Conservation (phyloP, 2,329 filamentous ascomycete species). For the Xylariales sp. region DNA sequence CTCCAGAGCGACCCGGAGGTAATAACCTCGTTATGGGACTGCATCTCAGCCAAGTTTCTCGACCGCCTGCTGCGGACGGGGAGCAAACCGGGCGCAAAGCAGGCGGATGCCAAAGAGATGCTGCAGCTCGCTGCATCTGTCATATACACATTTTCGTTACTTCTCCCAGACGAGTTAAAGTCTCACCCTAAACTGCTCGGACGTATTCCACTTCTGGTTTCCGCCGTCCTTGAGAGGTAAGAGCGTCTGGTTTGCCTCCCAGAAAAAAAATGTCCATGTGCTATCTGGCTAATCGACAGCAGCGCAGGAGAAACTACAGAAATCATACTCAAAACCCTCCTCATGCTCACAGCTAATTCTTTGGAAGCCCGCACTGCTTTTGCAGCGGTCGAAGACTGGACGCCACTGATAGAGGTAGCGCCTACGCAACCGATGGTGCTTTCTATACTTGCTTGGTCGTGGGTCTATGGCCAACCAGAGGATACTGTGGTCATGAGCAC, state of each 20-base stretch:
- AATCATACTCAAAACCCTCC: conserved; percentile 52
- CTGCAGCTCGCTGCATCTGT: conserved; percentile 59
- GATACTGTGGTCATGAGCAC: conserved; percentile 24
- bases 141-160: conserved; percentile 54
- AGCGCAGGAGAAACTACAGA: conserved; percentile 50
- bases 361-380: conserved; percentile 46
- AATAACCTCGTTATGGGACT: conserved; percentile 52
- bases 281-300: conserved; percentile 8
- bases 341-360: conserved; percentile 48
- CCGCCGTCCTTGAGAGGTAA: conserved; percentile 51
- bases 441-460: conserved; percentile 52
- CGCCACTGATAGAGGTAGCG: conserved; percentile 52
- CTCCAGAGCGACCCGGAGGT: conserved; percentile 41
- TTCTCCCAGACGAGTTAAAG: conserved; percentile 47
- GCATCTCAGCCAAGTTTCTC: conserved; percentile 58
- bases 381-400: conserved; percentile 42
- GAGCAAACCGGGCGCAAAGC: conserved; percentile 26
- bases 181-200: conserved; percentile 42
- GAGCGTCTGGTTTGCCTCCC: conserved; percentile 7
- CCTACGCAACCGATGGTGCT: conserved; percentile 48
- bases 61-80: conserved; percentile 58
- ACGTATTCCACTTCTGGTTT: conserved; percentile 50
- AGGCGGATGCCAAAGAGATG: conserved; percentile 53
- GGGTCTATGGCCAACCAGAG: conserved; percentile 43
- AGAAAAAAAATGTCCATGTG: neutral